phyloP scores from a whole-genome alignment of 2,329 filamentous ascomycete genomes.

The Graphilbum sp. region DNA sequence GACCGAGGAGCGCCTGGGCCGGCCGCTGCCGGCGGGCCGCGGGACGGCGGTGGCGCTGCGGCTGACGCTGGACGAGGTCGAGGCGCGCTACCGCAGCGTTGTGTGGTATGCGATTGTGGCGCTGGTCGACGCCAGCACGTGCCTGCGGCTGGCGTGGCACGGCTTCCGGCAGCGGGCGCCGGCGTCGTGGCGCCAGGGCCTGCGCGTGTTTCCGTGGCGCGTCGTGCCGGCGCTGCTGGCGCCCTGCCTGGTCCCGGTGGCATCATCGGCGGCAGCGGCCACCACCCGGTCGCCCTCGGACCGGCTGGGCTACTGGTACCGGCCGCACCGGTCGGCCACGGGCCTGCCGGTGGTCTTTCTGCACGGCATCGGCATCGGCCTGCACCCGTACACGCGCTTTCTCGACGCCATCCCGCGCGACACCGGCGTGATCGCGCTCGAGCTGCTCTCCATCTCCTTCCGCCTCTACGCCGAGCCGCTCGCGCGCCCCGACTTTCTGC shows the following conservation, averaged over 20 bases:
- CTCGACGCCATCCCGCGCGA: constrained; percentile 33
- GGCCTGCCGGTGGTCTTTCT: constrained; percentile 48
- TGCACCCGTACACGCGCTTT: constrained; percentile 45
- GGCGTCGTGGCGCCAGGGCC: constrained; percentile 17
- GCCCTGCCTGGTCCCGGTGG: too few relatives aligned
- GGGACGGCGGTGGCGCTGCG: constrained; percentile 40
- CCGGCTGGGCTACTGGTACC: constrained; percentile 47
- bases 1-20: constrained; percentile 29
- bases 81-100: constrained; percentile 43
- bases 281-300: constrained; percentile 32
- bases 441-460: constrained; percentile 49
- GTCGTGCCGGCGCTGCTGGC: constrained; percentile 25
- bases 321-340: constrained; percentile 33
- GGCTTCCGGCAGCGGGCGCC: constrained; percentile 37
- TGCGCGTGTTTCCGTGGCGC: constrained; percentile 40
- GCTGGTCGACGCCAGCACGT: constrained; percentile 34
- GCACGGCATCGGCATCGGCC: constrained; percentile 54
- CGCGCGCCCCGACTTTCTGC: constrained; percentile 33
- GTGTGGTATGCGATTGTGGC: constrained; percentile 47
- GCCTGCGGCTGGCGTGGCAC: constrained; percentile 25
- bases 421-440: constrained; percentile 48
- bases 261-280: too few relatives aligned
- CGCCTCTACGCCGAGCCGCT: constrained; percentile 40
- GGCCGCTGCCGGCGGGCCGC: constrained; percentile 32
- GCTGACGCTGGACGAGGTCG: constrained; percentile 48